Base-by-base conservation (phyloP, 2,329 filamentous ascomycete species). In the Ophiosphaerella korrae region DNA sequence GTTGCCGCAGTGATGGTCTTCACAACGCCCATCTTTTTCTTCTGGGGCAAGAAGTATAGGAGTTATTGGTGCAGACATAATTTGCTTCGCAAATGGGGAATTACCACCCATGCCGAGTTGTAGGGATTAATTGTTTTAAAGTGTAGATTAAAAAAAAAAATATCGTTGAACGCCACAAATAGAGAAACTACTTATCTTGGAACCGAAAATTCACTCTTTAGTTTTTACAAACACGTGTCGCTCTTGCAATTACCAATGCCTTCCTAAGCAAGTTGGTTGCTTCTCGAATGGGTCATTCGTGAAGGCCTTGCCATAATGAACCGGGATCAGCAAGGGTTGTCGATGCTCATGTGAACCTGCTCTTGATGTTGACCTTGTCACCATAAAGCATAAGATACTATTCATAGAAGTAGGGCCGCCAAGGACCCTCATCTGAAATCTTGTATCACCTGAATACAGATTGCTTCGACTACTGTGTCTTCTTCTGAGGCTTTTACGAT, bases 21-120 rank as follows among this genome's bases (percentile, higher is more conserved):
- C 9, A 69, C 66, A n/a, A 52, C 68, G 8, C 64, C 67, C 2
- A n/a, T 67, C 0, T 63, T 72, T 51, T 72, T 71, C 59, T 67
- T 71, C 38, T 71, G 59, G 59, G 69, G 69, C 2, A 72, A 72
- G 63, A 53, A 57, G 45, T 72, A 71, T 49, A 56, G 69, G 42
- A 71, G 68, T 44, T 71, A 57, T 47, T 72, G 69, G 69, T 61
- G 66, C 46, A 59, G 69, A 52, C 60, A 69, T 42, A 71, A 70
- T 44, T 12, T 72, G 37, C 35, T 72, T 32, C 56, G 66, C 57
- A 72, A 66, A 52, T 68, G 68, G 67, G 60, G 58, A 3, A 66
- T 72, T 40, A 58, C 55, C 52, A 71, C 64, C 11, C 70, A 71
- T 53, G 64, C 66, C 8, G 67, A 71, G 55, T 48, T 71, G 31